Base-by-base conservation (phyloP, 208 protist species). In the Borovskyia barvae region DNA sequence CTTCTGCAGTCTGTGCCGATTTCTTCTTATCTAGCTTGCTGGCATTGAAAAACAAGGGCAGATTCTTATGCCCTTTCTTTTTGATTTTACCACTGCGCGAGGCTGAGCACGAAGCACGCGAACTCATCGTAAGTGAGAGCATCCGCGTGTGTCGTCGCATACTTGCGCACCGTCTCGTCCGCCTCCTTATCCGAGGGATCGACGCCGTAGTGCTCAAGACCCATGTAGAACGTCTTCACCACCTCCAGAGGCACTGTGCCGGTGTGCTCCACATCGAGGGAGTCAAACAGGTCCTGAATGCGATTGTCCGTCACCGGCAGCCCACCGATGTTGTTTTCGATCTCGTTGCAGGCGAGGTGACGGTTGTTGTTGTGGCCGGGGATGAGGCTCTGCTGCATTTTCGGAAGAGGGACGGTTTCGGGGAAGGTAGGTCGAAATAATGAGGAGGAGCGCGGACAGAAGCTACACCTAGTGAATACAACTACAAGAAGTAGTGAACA, bases 301-400 rank as follows among this genome's bases (percentile, higher is more conserved):
- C 83, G 82, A 69, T 82, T 84, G 55, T 94, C 88, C 6, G 88
- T 97, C 36, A 97, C 88, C 2, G 91, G 84, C 4, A 97, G 85
- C 6, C 91, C 88, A 30, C 86, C 88, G 62, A 97, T 94, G 75
- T 97, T 97, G 73, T 95, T 93, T 57, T 97, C 91, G 17, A 97
- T 55, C 68, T 97, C 87, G 15, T 95, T 88, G 54, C 66, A 59
- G 17, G 73, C 61, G 30, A 97, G 83, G 70, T 94, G 91, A 42
- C 91, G 87, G 73, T 94, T 94, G 82, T 93, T 96, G 79, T 96
- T 96, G 77, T 96, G 90, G 28, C 87, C 87, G 20, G 83, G 46
- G 71, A 95, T 87, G 25, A 90, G 50, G 66, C 77, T 90, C 40
- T 65, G 71, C 71, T 91, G 88, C 85, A 95, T 92, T 46, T 29